A percentile compares a stretch with the other conserved stretches of the same genome.
phyloP scores from a whole-genome alignment of 140 eudicot species.

The Anethum foeniculum region DNA sequence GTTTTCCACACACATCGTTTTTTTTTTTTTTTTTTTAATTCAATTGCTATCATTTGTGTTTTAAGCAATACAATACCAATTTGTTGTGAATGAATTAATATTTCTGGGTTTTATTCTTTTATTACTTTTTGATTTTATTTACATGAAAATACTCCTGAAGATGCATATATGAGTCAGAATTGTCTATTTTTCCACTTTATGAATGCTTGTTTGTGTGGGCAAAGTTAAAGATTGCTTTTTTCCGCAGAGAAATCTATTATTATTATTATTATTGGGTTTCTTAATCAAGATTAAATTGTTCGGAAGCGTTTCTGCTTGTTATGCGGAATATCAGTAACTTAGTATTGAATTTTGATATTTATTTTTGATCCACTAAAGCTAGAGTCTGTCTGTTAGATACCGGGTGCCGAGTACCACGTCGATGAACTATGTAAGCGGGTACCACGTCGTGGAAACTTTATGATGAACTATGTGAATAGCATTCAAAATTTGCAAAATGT shows the following conservation, averaged over 20 bases:
- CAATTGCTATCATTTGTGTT: not conserved
- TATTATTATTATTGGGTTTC: not conserved
- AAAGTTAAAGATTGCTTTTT: not conserved
- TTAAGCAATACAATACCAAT: not conserved
- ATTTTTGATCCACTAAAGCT: not conserved
- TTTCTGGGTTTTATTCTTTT: not conserved
- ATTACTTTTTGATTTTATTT: not conserved
- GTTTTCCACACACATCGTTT: not conserved
- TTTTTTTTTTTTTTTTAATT: not conserved
- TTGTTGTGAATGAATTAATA: not conserved
- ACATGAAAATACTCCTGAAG: not conserved
- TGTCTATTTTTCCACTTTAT: not conserved
- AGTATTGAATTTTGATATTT: not conserved
- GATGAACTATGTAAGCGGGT: no score
- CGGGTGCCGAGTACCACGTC: no score
- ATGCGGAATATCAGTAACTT: not conserved
- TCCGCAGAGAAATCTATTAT: not conserved
- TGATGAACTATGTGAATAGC: not conserved
- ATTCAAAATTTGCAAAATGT: not conserved
- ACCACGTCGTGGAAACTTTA: no score
- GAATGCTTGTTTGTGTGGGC: not conserved
- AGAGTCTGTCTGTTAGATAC: not conserved
- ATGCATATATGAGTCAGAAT: not conserved
- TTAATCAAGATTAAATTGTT: not conserved
- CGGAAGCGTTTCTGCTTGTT: not conserved